These are phyloP conservation scores for Achlya hypogyna DNA, from an alignment of 352 stramenopile species.

Conservation along the genomic window DNA sequence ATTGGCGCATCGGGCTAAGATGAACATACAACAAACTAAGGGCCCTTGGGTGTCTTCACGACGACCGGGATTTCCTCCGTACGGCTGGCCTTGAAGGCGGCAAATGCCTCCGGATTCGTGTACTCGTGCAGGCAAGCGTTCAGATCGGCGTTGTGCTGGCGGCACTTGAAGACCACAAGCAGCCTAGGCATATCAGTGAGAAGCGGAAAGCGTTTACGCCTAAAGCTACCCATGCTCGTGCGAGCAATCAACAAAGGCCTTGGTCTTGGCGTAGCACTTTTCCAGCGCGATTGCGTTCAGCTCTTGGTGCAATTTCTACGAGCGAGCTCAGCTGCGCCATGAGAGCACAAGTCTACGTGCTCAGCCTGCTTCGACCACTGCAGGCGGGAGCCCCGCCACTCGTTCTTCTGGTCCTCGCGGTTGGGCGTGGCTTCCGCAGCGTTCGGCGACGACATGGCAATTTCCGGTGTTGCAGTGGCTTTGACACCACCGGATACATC, in stretches of 20 bases:
- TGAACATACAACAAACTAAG: background rate
- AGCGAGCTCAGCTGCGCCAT: background rate
- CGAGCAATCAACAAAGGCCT: conserved; percentile 58
- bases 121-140: conserved; percentile 76
- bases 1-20: background rate
- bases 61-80: conserved; percentile 11
- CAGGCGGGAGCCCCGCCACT: conserved; percentile 53
- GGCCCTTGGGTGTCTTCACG: background rate
- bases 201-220: background rate
- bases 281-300: conserved; percentile 72
- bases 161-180: conserved; percentile 67
- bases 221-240: conserved; percentile 45
- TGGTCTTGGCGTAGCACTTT: conserved; percentile 51
- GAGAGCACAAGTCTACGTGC: conserved; percentile 35
- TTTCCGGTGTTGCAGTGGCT: background rate
- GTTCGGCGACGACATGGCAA: background rate
- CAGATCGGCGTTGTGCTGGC: conserved; percentile 58
- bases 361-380: conserved; percentile 79
- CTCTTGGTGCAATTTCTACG: conserved; percentile 63
- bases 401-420: conserved; percentile 6
- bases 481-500: background rate
- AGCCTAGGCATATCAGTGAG: conserved; percentile 21
- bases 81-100: conserved; percentile 19
- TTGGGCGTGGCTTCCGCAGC: background rate
- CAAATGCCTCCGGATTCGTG: conserved; percentile 67